A percentile compares a stretch with the other conserved stretches of the same genome.
phyloP scores from a whole-genome alignment of 2,329 filamentous ascomycete genomes.

The Ambrosiella beaveri region DNA sequence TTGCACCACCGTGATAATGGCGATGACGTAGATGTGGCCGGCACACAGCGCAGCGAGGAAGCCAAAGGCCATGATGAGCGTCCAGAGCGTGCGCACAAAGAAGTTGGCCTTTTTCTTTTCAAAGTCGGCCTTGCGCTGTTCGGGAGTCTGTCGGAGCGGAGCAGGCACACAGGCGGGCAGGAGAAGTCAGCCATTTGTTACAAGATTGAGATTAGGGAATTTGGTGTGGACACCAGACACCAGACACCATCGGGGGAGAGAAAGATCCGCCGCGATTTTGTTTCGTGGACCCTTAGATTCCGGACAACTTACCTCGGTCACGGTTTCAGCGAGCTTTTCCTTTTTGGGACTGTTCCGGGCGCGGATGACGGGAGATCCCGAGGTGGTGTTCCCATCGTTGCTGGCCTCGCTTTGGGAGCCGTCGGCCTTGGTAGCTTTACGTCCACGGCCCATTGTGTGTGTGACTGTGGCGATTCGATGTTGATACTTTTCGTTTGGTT shows the following conservation, averaged over 20 bases:
- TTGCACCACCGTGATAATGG: slow-evolving; percentile 80
- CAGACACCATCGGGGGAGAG: too few species aligned
- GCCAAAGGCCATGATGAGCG: slow-evolving; percentile 83
- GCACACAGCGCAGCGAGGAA: slow-evolving; percentile 91
- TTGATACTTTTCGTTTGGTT: too few species aligned
- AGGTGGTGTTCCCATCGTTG: slow-evolving; percentile 28
- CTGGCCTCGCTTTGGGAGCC: slow-evolving; percentile 53
- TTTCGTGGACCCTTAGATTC: background rate
- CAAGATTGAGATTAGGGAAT: too few species aligned
- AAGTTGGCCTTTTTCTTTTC: slow-evolving; percentile 99
- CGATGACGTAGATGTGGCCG: slow-evolving; percentile 93
- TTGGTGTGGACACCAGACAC: too few species aligned
- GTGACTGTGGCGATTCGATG: background rate
- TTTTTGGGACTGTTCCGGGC: background rate
- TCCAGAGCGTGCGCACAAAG: slow-evolving; percentile 93
- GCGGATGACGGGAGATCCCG: slow-evolving; percentile 15
- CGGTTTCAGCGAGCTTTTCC: background rate
- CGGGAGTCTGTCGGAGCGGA: background rate
- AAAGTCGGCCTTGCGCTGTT: slow-evolving; percentile 40
- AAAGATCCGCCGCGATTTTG: background rate
- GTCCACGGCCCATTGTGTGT: slow-evolving; percentile 16
- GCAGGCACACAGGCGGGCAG: background rate
- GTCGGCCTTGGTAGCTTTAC: slow-evolving; percentile 31
- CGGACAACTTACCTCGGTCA: background rate
- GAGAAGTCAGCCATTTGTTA: too few species aligned